Conservation (phyloP, 2,329 filamentous ascomycete genomes). For the Pseudogymnoascus sp. region DNA sequence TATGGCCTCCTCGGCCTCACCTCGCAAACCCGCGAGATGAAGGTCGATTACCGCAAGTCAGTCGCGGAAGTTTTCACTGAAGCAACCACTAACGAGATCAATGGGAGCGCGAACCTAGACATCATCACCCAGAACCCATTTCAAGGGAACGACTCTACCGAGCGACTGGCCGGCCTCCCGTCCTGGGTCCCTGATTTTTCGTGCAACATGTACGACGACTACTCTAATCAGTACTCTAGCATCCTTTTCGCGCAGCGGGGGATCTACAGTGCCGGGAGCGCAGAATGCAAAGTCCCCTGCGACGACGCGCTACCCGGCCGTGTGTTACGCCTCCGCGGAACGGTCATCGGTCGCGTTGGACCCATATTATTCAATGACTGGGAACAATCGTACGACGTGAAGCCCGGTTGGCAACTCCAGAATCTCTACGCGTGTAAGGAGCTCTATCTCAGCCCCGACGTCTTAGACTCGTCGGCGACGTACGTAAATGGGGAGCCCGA, state of each 20-base stretch:
- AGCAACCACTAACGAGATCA: slow-evolving; percentile 58
- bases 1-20: slow-evolving; percentile 20
- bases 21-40: slow-evolving; percentile 14
- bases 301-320: background rate
- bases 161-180: background rate
- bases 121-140: slow-evolving; percentile 20
- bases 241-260: slow-evolving; percentile 8
- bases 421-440: background rate
- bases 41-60: slow-evolving; percentile 20
- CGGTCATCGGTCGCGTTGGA: background rate
- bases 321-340: background rate
- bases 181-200: slow-evolving; percentile 13
- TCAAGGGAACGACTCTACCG: background rate
- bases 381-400: background rate
- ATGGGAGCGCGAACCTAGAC: slow-evolving; percentile 37
- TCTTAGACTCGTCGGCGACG: background rate
- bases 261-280: slow-evolving; percentile 1
- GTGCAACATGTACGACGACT: background rate
- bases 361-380: background rate
- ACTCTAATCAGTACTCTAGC: background rate
- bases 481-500: slow-evolving; percentile 2
- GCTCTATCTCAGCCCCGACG: background rate
- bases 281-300: slow-evolving; percentile 3
- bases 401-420: background rate
- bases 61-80: slow-evolving; percentile 10